Evolutionary conservation across 352 stramenopile species (phyloP), one percentile per base, ranked within the genome.

Genomic region (Globisporangium sylvaticum): DNA sequence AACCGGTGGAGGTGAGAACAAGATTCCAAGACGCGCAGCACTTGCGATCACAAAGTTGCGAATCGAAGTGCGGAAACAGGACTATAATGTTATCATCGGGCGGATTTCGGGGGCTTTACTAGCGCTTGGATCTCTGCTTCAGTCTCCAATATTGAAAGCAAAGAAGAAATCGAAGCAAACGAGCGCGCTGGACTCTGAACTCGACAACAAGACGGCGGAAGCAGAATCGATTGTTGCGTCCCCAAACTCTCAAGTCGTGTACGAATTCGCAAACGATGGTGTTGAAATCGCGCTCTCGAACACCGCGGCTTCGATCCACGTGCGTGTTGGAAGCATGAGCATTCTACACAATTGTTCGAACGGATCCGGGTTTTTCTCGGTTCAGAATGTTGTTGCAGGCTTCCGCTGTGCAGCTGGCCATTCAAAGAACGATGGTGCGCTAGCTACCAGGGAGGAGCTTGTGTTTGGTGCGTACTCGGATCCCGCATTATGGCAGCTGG

Each of bases 351-450:
- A 74, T 22, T 50, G 50, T 25, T 44, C 24, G 0, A 65, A 69
- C 12, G 62, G 65, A 10, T 65, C 65, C 7, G 84, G 85, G 0
- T 73, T 50, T 39, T 81, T 86, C 31, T 83, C 68, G 8, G 25
- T 94, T 58, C 81, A 94, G 52, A 93, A 90, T 60, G 29, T 90
- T 14, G 84, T 81, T 0, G 69, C 86, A 10, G 87, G 80, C 5
- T 79, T 78, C 60, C 77, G 78, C 42, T 60, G 44, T 39, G 50
- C 55, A 15, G 48, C 4, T 42, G 48, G 24, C n/a, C 56, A 60
- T 46, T 2, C 22, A 64, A 29, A 22, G 3, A 15, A n/a, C 3
- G 20, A n/a, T 5, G 6, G 44, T 22, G 12, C 24, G 1, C 14
- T 64, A 24, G 37, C 27, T 34, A 54, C 65, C 20, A 66, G 58